phyloP scores from a whole-genome alignment of 768 basidiomycete genomes.

The Lactarius tabidus region DNA sequence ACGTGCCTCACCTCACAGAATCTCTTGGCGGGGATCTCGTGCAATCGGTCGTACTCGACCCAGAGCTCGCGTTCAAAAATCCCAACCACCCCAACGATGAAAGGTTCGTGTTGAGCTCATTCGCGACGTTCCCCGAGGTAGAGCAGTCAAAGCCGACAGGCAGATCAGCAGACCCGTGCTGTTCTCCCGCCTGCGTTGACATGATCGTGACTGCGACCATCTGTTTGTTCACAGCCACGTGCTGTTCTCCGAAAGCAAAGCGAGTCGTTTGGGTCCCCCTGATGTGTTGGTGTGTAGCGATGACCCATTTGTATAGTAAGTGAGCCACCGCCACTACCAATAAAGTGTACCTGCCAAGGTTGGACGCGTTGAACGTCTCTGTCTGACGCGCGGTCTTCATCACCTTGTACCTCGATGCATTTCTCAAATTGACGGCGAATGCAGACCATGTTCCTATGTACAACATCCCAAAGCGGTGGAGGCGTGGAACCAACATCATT shows the following conservation, averaged over 20 bases:
- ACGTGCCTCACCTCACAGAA: constrained; percentile 76
- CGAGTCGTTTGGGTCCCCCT: constrained; percentile 39
- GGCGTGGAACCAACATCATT: constrained; percentile 85
- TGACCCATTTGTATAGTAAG: constrained; percentile 75
- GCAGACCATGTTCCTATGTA: constrained; percentile 84
- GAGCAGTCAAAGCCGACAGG: constrained; percentile 85
- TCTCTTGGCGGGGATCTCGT: constrained; percentile 85
- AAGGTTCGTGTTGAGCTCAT: constrained; percentile 81
- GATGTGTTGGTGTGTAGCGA: constrained; percentile 43
- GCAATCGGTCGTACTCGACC: constrained; percentile 85
- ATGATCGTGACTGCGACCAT: constrained; percentile 42
- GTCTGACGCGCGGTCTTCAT: constrained; percentile 89
- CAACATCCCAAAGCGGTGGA: constrained; percentile 96
- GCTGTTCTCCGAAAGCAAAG: constrained; percentile 45
- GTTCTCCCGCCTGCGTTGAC: constrained; percentile 37
- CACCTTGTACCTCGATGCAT: constrained; percentile 71
- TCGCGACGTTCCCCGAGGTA: constrained; percentile 83
- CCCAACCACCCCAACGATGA: constrained; percentile 70
- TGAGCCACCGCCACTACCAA: constrained; percentile 84
- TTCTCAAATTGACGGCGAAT: constrained; percentile 85
- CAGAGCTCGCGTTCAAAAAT: constrained; percentile 86
- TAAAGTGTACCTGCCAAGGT: constrained; percentile 91
- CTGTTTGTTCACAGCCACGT: constrained; percentile 32
- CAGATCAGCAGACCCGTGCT: constrained; percentile 74
- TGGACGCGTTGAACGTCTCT: constrained; percentile 92